phyloP scores from a whole-genome alignment of 2,329 filamentous ascomycete species.

The Tolypocladium amazonense region DNA sequence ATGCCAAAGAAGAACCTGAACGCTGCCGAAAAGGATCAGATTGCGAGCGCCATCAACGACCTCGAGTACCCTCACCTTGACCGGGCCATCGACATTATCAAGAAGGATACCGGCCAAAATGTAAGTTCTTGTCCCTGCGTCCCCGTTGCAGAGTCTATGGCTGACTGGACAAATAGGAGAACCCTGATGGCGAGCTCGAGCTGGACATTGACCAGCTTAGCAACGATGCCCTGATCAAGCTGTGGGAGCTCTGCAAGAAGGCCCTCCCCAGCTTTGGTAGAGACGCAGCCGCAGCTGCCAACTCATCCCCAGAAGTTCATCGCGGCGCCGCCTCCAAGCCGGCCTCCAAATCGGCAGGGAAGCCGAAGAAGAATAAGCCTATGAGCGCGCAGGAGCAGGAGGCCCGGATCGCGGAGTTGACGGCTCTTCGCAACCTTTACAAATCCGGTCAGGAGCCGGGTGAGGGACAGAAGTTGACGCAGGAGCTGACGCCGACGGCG shows the following conservation, averaged over 20 bases:
- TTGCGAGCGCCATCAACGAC: conserved; percentile 74
- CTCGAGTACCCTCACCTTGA: conserved; percentile 70
- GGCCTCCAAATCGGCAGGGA: conserved; percentile 23
- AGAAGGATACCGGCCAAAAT: conserved; percentile 68
- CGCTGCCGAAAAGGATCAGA: conserved; percentile 79
- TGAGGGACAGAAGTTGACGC: conserved; percentile 13
- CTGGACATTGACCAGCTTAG: conserved; percentile 49
- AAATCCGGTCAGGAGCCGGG: conserved; percentile 21
- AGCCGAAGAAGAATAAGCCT: conserved; percentile 64
- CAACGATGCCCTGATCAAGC: conserved; percentile 41
- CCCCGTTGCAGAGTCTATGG: neutral
- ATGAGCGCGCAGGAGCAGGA: conserved; percentile 65
- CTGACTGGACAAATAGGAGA: conserved; percentile 32
- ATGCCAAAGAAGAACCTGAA: conserved; percentile 45
- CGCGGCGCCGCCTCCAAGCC: conserved; percentile 18
- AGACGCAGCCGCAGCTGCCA: conserved; percentile 13
- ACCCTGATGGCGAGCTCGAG: conserved; percentile 48
- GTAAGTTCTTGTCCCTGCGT: conserved; percentile 36
- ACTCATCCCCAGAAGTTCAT: conserved; percentile 19
- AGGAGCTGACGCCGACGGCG: conserved; percentile 17
- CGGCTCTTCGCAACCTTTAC: conserved; percentile 38
- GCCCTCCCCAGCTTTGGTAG: conserved; percentile 29
- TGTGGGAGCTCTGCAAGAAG: conserved; percentile 35
- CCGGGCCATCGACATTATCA: conserved; percentile 80
- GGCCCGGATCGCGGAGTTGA: conserved; percentile 49